Conservation (phyloP, 2,329 filamentous ascomycete genomes). For the Alternaria sp. region DNA sequence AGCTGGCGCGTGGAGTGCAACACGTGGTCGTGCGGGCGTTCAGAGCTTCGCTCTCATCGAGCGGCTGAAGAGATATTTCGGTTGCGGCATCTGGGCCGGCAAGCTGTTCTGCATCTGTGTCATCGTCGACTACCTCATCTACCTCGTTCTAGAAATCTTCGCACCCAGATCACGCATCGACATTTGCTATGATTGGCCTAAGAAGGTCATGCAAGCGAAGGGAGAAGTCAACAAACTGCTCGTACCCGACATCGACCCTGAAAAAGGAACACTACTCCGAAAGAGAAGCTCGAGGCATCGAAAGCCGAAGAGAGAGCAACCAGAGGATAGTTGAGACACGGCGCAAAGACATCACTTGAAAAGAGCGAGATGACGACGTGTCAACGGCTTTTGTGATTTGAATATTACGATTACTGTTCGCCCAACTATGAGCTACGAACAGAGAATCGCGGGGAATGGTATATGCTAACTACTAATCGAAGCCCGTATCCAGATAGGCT, state of each 20-base stretch:
- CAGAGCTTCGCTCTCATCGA: constrained; percentile 94
- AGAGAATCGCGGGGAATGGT: constrained; percentile 25
- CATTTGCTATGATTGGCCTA: constrained; percentile 88
- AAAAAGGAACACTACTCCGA: constrained; percentile 10
- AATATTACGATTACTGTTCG: constrained; percentile 29
- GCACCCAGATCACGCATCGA: constrained; percentile 88
- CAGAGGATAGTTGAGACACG: constrained; percentile 18
- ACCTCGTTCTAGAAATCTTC: constrained; percentile 84
- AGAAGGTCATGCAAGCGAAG: constrained; percentile 60
- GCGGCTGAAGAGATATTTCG: constrained; percentile 93
- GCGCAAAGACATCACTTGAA: neutral
- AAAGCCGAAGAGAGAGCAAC: constrained; percentile 31
- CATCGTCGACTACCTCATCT: constrained; percentile 91
- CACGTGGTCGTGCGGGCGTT: constrained; percentile 70
- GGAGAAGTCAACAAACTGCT: constrained; percentile 18
- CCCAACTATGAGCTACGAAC: constrained; percentile 17
- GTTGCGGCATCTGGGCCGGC: constrained; percentile 97
- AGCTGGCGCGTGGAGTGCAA: constrained; percentile 69
- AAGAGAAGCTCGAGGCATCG: constrained; percentile 39
- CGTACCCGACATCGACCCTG: constrained; percentile 14
- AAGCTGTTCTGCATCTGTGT: constrained; percentile 96
- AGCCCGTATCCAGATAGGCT: constrained; percentile 11
- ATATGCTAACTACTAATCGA: constrained; percentile 23
- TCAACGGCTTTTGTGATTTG: constrained; percentile 12
- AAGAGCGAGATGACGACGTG: neutral